A percentile compares a stretch with the other conserved stretches of the same genome.
Conservation (phyloP, 805 yeast genomes). For the Yamadazyma nakazawae region DNA sequence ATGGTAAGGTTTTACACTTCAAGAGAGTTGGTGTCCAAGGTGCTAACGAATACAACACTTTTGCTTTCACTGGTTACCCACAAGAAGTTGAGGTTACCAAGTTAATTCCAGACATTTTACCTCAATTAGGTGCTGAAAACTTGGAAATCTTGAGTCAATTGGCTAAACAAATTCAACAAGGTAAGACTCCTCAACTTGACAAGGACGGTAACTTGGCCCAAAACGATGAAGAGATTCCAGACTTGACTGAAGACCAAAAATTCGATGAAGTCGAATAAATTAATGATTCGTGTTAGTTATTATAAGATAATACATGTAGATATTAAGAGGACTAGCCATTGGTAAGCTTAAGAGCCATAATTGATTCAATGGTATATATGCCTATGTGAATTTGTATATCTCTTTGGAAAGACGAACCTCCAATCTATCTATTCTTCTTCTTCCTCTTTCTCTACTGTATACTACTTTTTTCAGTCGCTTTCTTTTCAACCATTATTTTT, state of each 20-base stretch:
- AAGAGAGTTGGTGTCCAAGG: conserved; percentile 95
- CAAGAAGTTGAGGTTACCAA: conserved; percentile 91
- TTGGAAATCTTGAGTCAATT: conserved; percentile 82
- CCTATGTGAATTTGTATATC: too few relatives aligned
- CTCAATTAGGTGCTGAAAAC: conserved; percentile 96
- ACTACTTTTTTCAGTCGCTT: too few relatives aligned
- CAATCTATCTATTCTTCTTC: too few relatives aligned
- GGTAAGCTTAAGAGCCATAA: neutral
- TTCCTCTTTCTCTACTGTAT: too few relatives aligned
- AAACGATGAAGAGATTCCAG: conserved; percentile 64
- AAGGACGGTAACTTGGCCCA: conserved; percentile 43
- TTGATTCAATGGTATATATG: too few relatives aligned
- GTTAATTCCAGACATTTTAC: conserved; percentile 88
- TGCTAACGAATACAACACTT: conserved; percentile 85
- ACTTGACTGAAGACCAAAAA: conserved; percentile 85
- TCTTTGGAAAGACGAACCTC: too few relatives aligned
- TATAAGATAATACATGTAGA: conserved; percentile 11
- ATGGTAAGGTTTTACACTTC: conserved; percentile 94
- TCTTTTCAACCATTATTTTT: neutral
- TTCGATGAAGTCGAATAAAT: conserved; percentile 58
- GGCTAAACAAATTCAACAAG: conserved; percentile 82
- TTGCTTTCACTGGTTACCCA: conserved; percentile 92
- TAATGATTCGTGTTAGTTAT: conserved; percentile 31
- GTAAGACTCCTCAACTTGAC: conserved; percentile 44
- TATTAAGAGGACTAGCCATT: neutral